A percentile compares a stretch with the other conserved stretches of the same genome.
These are phyloP conservation scores for Arthrinium phaeospermum DNA, from an alignment of 2,329 filamentous ascomycete species.

Conservation along the genomic window DNA sequence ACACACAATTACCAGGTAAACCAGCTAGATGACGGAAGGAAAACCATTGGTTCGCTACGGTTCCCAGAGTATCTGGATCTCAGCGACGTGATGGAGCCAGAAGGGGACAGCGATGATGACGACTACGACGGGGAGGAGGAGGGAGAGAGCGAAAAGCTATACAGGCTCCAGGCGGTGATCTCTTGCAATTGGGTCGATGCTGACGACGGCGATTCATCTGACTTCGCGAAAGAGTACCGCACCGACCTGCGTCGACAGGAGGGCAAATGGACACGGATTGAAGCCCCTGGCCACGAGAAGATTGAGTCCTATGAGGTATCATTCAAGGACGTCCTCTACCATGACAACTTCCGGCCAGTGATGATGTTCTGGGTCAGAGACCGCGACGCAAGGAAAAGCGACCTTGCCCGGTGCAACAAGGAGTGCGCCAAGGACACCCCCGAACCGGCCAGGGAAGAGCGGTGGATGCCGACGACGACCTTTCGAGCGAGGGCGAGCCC, in stretches of 20 bases:
- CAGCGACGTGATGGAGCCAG: background rate
- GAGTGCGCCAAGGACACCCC: background rate
- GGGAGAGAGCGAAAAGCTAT: background rate
- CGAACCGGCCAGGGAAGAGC: background rate
- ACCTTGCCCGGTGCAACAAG: background rate
- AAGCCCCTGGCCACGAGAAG: background rate
- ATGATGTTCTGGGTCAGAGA: slow-evolving; percentile 9
- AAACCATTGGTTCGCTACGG: background rate
- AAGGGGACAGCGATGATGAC: background rate
- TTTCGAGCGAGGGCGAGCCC: background rate
- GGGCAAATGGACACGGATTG: background rate
- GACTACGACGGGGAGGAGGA: too few species aligned
- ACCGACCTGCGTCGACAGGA: background rate
- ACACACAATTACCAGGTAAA: background rate
- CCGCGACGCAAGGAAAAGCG: background rate
- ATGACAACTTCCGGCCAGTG: background rate
- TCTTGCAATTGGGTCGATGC: background rate
- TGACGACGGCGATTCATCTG: background rate
- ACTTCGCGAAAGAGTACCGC: background rate
- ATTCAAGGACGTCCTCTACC: background rate
- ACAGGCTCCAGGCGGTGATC: background rate
- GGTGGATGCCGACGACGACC: background rate
- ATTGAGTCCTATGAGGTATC: background rate
- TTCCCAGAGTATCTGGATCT: slow-evolving; percentile 14
- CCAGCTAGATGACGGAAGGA: background rate